phyloP scores from a whole-genome alignment of 2,329 filamentous ascomycete species.

The Verticillium dahliae region DNA sequence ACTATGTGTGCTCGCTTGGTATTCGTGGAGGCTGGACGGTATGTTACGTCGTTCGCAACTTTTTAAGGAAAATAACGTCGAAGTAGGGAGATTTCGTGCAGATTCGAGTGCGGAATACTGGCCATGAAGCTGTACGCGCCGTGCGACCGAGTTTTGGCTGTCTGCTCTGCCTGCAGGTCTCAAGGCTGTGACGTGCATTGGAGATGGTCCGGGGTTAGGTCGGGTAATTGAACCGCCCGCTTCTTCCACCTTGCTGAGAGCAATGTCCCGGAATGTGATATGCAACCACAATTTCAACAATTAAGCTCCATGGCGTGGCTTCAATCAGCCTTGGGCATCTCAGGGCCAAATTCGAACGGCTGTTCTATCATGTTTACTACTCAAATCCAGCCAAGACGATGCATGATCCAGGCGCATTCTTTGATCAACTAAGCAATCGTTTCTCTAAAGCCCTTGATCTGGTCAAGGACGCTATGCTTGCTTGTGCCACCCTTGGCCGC shows the following conservation, averaged over 20 bases:
- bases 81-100: neutral
- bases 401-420: too few species aligned
- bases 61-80: neutral
- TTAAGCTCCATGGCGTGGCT: too few species aligned
- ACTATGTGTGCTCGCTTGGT: neutral
- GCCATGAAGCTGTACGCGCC: neutral
- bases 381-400: too few species aligned
- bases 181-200: neutral
- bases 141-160: neutral
- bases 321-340: too few species aligned
- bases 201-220: neutral
- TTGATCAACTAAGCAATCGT: slow-evolving; percentile 20
- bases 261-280: too few species aligned
- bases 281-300: too few species aligned
- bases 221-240: neutral
- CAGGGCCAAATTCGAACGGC: too few species aligned
- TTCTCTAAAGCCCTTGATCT: slow-evolving; percentile 46
- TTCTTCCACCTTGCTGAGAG: neutral
- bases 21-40: too few species aligned
- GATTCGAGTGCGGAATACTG: neutral
- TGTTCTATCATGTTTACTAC: too few species aligned
- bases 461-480: slow-evolving; percentile 57
- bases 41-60: neutral
- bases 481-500: slow-evolving; percentile 74
- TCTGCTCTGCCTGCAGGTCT: neutral